Conservation (phyloP, 345 rosid species). For the Lenwebbia sp. region DNA sequence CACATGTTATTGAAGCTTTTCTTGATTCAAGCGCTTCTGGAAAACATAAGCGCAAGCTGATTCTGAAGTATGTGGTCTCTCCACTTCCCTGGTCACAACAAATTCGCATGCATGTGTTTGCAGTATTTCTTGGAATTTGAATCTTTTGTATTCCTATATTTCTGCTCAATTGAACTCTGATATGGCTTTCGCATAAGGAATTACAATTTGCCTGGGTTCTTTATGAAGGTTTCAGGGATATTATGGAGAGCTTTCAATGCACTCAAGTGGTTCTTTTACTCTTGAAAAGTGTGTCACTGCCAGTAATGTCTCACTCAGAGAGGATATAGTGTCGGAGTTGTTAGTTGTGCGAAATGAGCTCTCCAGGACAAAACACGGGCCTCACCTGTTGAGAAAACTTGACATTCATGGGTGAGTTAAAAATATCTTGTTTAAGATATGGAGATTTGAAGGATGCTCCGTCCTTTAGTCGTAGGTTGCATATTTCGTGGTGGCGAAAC, state of each 20-base stretch:
- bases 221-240: conserved; percentile 58
- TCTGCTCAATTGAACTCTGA: background rate
- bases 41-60: conserved; percentile 64
- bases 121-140: background rate
- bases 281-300: conserved; percentile 75
- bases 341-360: conserved; percentile 47
- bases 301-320: conserved; percentile 57
- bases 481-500: background rate
- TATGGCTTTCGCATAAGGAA: background rate
- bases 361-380: conserved; percentile 76
- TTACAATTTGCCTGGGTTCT: background rate
- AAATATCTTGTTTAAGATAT: background rate
- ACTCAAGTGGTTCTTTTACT: conserved; percentile 72
- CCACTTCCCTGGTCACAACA: background rate
- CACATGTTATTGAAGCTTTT: conserved; percentile 84
- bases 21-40: conserved; percentile 59
- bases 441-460: background rate
- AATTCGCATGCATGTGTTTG: background rate
- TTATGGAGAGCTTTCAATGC: conserved; percentile 69
- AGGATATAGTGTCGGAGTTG: conserved; percentile 66
- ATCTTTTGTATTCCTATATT: background rate
- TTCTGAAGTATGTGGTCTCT: conserved; percentile 47
- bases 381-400: conserved; percentile 62
- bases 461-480: background rate
- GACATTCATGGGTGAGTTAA: conserved; percentile 67